Base-by-base conservation (phyloP, 176 grass and related monocot species). In the Thalia dealbata region DNA sequence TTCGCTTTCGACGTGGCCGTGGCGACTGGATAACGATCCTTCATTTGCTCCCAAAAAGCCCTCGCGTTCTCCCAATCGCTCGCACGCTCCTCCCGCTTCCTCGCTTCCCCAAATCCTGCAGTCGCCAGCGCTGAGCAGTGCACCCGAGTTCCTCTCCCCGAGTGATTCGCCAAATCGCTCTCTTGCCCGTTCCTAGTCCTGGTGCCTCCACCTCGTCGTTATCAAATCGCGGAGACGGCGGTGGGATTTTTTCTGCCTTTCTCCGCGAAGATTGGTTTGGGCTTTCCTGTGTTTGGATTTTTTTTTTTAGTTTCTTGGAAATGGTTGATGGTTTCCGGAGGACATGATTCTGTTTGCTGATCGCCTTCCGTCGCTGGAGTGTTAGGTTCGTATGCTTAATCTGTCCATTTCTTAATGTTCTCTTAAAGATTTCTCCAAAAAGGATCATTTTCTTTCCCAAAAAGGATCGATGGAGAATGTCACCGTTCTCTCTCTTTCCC, bases 1-100 rank as follows among this genome's bases (percentile, higher is more conserved):
- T 61, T 38, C 58, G 58, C 58, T 25, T 27, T 61, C 58, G 6
- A 61, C 58, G 58, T 61, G 23, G 58, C 58, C 58, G 58, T 61
- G 23, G 58, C 58, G 58, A 26, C 58, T 61, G 23, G 58, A 61
- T 61, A 27, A 61, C 58, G 58, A 61, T 61, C 58, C 58, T 61
- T 61, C 11, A 61, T 61, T 61, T 24, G 8, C n/a, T 22, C 51
- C 51, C 51, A 3, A 18, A 16, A 16, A 18, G 14, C 51, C 15
- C 51, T 52, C 18, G 13, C 51, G 13, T 19, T 14, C 51, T 18
- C 51, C 51, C 51, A 52, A 52, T 52, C 58, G 32, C 32, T 38
- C 32, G 32, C 32, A 38, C 32, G 4, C 32, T 38, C 4, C 32
- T 38, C 32, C 58, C 58, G 58, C 22, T 24, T 61, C 58, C 22